Evolutionary conservation across 768 basidiomycete genomes (phyloP).

Genomic region (Pleurotus eryngii): DNA sequence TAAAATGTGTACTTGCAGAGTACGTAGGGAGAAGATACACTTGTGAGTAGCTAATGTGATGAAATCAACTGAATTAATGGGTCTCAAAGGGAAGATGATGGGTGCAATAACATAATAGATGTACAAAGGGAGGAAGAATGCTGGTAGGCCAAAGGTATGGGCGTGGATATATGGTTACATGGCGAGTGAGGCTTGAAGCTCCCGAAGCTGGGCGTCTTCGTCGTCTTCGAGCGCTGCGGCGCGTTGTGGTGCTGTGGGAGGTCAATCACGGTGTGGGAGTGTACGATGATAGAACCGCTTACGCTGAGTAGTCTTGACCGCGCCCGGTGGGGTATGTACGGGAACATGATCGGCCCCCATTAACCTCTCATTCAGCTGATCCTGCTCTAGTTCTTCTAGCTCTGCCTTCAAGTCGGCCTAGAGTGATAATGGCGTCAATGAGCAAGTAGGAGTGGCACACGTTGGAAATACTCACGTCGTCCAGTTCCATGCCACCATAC

Average conservation of each 20-base stretch:
- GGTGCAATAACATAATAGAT: slow-evolving; percentile 6
- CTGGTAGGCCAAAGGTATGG: neutral
- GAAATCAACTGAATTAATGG: neutral
- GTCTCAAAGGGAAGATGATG: neutral
- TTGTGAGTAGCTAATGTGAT: neutral
- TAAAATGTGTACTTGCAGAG: too few relatives aligned
- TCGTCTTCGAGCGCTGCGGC: slow-evolving; percentile 71
- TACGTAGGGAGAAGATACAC: too few relatives aligned
- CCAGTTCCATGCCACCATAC: slow-evolving; percentile 51
- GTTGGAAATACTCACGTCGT: slow-evolving; percentile 56
- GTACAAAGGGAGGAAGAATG: neutral
- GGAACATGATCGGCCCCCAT: slow-evolving; percentile 88
- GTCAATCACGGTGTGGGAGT: neutral
- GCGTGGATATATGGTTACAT: slow-evolving; percentile 46
- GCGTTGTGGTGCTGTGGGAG: slow-evolving; percentile 21
- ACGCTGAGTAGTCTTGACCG: slow-evolving; percentile 48
- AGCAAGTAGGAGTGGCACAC: slow-evolving; percentile 2
- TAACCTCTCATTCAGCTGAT: slow-evolving; percentile 80
- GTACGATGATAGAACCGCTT: slow-evolving; percentile 24
- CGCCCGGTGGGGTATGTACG: slow-evolving; percentile 70
- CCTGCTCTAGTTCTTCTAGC: slow-evolving; percentile 85
- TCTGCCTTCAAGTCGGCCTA: slow-evolving; percentile 80
- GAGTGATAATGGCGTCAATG: slow-evolving; percentile 7
- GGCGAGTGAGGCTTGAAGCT: slow-evolving; percentile 83
- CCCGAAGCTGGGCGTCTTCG: slow-evolving; percentile 85